Evolutionary conservation across 2,329 filamentous ascomycete genomes (phyloP).

Genomic region (Alternaria infectoria): DNA sequence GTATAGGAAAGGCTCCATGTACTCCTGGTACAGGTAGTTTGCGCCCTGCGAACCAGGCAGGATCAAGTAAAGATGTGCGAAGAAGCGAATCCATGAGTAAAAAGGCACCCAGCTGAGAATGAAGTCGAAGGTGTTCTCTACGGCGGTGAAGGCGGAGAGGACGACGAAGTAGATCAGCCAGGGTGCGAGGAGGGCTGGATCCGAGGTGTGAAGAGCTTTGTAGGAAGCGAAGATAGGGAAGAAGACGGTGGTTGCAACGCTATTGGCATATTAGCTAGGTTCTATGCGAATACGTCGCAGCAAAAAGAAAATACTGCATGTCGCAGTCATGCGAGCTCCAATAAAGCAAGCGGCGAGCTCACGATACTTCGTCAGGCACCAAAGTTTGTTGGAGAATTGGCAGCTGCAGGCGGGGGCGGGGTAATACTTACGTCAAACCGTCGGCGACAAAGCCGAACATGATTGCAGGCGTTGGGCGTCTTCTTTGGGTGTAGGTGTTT

Average conservation of each 20-base stretch:
- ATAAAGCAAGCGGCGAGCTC: constrained; percentile 7
- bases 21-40: constrained; percentile 79
- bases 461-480: constrained; percentile 6
- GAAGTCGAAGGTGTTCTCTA: constrained; percentile 87
- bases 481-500: constrained; percentile 9
- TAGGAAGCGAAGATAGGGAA: constrained; percentile 97
- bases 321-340: constrained; percentile 17
- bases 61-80: constrained; percentile 90
- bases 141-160: constrained; percentile 77
- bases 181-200: constrained; percentile 87
- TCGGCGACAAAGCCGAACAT: constrained; percentile 50
- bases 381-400: constrained; percentile 19
- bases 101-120: constrained; percentile 91
- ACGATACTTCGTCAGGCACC: neutral
- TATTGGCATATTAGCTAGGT: constrained; percentile 27
- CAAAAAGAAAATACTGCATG: neutral
- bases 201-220: constrained; percentile 92
- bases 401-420: constrained; percentile 29
- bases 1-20: constrained; percentile 86
- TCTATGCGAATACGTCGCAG: neutral
- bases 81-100: constrained; percentile 87
- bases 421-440: constrained; percentile 45
- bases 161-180: constrained; percentile 99
- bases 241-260: constrained; percentile 73
- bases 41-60: constrained; percentile 97